A percentile compares a stretch with the other conserved stretches of the same genome.
These are phyloP conservation scores for Citrus inodora DNA, from an alignment of 345 rosid genomes.

Conservation along the genomic window DNA sequence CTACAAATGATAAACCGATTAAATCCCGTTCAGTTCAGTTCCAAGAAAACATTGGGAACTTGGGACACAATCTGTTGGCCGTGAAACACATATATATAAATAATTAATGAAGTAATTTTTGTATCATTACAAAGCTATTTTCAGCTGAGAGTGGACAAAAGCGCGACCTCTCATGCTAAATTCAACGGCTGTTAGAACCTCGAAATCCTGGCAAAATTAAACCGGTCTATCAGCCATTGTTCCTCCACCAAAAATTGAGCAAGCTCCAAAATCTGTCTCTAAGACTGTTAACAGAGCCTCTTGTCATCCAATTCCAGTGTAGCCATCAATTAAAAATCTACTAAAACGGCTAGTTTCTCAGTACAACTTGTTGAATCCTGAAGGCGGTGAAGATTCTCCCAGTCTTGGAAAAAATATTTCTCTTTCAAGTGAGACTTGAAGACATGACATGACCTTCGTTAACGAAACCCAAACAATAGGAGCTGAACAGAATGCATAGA, in stretches of 20 bases:
- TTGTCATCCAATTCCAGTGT: not conserved
- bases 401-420: constrained; percentile 66
- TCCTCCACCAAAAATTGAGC: not conserved
- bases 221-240: not conserved
- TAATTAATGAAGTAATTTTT: constrained; percentile 2
- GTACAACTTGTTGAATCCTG: constrained; percentile 49
- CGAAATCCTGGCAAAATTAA: not conserved
- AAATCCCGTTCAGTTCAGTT: not conserved
- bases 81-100: not conserved
- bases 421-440: constrained; percentile 68
- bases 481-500: constrained; percentile 69
- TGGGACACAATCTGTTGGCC: not conserved
- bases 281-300: not conserved
- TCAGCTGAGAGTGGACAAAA: not conserved
- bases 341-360: constrained; percentile 12
- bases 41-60: too few species aligned
- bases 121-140: not conserved
- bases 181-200: not conserved
- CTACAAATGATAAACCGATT: too few species aligned
- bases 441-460: constrained; percentile 51
- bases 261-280: not conserved
- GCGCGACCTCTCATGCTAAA: not conserved
- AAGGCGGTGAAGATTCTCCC: constrained; percentile 44
- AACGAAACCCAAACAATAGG: constrained; percentile 64
- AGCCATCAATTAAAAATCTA: not conserved